These are phyloP conservation scores for Hevea brasiliensis DNA, from an alignment of 345 rosid genomes.

Conservation along the genomic window DNA sequence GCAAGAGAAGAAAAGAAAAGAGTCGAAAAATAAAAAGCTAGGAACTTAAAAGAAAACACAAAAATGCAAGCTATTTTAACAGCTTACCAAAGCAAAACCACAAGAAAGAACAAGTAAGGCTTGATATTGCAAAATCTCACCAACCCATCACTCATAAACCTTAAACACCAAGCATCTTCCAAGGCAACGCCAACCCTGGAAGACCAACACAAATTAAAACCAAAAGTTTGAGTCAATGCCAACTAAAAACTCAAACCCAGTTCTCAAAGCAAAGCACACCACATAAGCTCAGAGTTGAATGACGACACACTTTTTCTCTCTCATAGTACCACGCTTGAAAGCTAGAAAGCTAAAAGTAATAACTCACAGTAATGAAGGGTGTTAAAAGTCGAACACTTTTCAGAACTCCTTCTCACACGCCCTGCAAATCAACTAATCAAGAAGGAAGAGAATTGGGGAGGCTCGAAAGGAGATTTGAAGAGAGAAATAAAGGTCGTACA, in stretches of 20 bases:
- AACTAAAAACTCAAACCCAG: constrained; percentile 21
- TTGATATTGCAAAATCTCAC: constrained; percentile 50
- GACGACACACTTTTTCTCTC: not conserved
- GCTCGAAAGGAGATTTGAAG: not conserved
- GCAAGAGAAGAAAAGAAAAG: constrained; percentile 5
- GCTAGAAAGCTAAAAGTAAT: not conserved
- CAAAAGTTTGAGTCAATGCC: constrained; percentile 32
- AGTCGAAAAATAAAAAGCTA: constrained; percentile 29
- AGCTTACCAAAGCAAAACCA: constrained; percentile 50
- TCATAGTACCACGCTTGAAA: not conserved
- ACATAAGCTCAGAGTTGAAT: not conserved
- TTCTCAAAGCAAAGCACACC: constrained; percentile 4
- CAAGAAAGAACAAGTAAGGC: constrained; percentile 40
- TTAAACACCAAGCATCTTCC: constrained; percentile 51
- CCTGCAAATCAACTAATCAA: not conserved
- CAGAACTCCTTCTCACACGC: not conserved
- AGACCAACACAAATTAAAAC: not conserved
- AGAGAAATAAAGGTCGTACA: constrained; percentile 20
- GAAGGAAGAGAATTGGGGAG: not conserved
- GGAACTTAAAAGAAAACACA: constrained; percentile 34
- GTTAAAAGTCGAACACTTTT: constrained; percentile 21
- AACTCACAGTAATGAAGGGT: constrained; percentile 21
- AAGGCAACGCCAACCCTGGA: constrained; percentile 11
- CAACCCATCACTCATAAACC: constrained; percentile 45
- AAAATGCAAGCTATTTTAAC: constrained; percentile 43